phyloP scores from a whole-genome alignment of 2,329 filamentous ascomycete genomes.

The Clarireedia paspali region DNA sequence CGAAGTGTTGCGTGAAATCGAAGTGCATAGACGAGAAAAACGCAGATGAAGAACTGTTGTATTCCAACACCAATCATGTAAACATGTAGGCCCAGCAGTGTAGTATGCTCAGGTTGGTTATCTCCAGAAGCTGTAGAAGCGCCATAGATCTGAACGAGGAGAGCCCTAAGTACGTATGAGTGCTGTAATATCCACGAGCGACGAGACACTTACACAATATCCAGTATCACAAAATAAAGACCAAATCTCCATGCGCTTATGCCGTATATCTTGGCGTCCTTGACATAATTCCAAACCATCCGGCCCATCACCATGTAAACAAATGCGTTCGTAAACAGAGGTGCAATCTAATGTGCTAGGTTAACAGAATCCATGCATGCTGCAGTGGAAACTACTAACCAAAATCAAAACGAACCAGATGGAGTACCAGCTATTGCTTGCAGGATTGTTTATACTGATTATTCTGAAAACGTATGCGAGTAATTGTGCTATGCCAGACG shows the following conservation, averaged over 20 bases:
- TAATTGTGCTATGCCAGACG: constrained; percentile 12
- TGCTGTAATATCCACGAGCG: neutral
- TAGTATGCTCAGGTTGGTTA: constrained; percentile 22
- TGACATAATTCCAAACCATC: constrained; percentile 24
- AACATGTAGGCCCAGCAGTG: constrained; percentile 14
- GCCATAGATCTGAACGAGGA: constrained; percentile 17
- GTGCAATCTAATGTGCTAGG: constrained; percentile 13
- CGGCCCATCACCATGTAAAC: constrained; percentile 25
- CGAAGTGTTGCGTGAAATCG: constrained; percentile 16
- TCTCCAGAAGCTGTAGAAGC: constrained; percentile 30
- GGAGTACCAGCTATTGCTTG: constrained; percentile 19
- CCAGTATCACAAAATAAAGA: constrained; percentile 22
- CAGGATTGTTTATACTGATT: constrained; percentile 22
- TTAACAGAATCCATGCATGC: neutral
- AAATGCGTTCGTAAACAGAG: constrained; percentile 24
- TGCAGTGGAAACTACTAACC: neutral
- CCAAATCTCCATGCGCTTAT: constrained; percentile 20
- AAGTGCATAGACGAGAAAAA: constrained; percentile 15
- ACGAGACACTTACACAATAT: constrained; percentile 20
- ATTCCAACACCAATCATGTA: constrained; percentile 22
- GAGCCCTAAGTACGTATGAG: constrained; percentile 13
- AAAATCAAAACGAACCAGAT: constrained; percentile 20
- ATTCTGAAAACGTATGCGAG: constrained; percentile 15
- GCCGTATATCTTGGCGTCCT: constrained; percentile 14
- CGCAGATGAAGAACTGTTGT: constrained; percentile 19